Evolutionary conservation across 2,329 filamentous ascomycete genomes (phyloP).

Genomic region (Teratosphaeriaceae sp.): DNA sequence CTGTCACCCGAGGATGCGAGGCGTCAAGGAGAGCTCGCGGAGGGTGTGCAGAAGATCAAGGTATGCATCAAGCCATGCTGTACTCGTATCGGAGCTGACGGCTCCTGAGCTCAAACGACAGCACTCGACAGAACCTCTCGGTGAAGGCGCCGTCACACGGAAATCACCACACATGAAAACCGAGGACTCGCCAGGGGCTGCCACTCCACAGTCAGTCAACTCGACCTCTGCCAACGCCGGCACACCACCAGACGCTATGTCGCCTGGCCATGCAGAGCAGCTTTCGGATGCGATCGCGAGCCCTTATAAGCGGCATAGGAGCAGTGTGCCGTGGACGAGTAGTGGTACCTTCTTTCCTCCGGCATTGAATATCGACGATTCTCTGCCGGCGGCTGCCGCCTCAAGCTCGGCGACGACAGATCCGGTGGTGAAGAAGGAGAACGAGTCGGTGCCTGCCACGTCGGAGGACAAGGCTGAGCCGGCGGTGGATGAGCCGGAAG

Average conservation of each 20-base stretch:
- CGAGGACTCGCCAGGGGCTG: slow-evolving; percentile 35
- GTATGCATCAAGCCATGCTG: slow-evolving; percentile 38
- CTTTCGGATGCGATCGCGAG: slow-evolving; percentile 55
- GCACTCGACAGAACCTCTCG: slow-evolving; percentile 65
- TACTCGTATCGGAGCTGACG: not conserved
- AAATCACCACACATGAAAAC: slow-evolving; percentile 36
- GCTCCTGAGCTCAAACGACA: slow-evolving; percentile 62
- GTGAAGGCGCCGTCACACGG: slow-evolving; percentile 33
- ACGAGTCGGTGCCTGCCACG: slow-evolving; percentile 29
- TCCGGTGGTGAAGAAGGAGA: slow-evolving; percentile 3
- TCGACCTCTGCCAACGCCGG: slow-evolving; percentile 26
- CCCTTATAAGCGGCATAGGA: slow-evolving; percentile 68
- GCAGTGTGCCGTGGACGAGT: slow-evolving; percentile 45
- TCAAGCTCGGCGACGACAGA: no score
- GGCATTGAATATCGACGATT: slow-evolving; percentile 15
- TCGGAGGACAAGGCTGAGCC: slow-evolving; percentile 20
- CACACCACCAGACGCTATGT: slow-evolving; percentile 25
- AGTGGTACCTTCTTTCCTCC: slow-evolving; percentile 15
- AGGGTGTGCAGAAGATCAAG: slow-evolving; percentile 75
- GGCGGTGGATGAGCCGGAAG: slow-evolving; percentile 39
- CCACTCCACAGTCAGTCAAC: slow-evolving; percentile 32
- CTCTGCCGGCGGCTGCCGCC: slow-evolving; percentile 12
- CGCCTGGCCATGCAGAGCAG: slow-evolving; percentile 21
- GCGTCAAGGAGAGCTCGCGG: slow-evolving; percentile 67
- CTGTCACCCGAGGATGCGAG: slow-evolving; percentile 65